phyloP scores from a whole-genome alignment of 164 flowering plant genomes.

The Liquidambar formosana region DNA sequence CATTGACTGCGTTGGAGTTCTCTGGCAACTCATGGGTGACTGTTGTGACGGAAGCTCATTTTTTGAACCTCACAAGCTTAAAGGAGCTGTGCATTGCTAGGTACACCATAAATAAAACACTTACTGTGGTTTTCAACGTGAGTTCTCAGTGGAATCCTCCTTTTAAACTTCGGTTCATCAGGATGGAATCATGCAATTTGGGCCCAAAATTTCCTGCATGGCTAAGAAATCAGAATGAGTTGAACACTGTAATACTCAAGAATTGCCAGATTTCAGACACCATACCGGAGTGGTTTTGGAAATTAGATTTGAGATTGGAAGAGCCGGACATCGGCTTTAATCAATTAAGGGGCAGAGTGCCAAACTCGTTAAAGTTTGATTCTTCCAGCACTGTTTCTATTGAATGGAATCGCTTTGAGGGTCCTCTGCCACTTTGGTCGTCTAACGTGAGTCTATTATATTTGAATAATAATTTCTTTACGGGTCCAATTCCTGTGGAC shows the following conservation, averaged over 20 bases:
- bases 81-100: neutral
- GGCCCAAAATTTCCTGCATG: neutral
- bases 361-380: neutral
- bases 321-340: neutral
- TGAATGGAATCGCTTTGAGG: neutral
- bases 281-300: neutral
- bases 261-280: neutral
- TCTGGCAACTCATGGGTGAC: slow-evolving; percentile 10
- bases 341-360: neutral
- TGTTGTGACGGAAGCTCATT: slow-evolving; percentile 18
- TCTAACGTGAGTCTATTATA: neutral
- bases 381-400: neutral
- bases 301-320: too few relatives aligned
- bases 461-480: slow-evolving; percentile 2
- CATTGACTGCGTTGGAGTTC: slow-evolving; percentile 7
- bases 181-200: neutral
- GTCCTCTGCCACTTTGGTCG: slow-evolving; percentile 13
- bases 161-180: neutral
- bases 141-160: neutral
- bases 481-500: slow-evolving; percentile 4
- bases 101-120: too few relatives aligned
- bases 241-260: neutral
- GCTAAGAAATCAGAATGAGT: neutral
- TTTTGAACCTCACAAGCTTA: slow-evolving; percentile 10
- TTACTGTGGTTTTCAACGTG: neutral